Evolutionary conservation across 805 yeast species (phyloP).

Genomic region (Candida vartiovaarae): DNA sequence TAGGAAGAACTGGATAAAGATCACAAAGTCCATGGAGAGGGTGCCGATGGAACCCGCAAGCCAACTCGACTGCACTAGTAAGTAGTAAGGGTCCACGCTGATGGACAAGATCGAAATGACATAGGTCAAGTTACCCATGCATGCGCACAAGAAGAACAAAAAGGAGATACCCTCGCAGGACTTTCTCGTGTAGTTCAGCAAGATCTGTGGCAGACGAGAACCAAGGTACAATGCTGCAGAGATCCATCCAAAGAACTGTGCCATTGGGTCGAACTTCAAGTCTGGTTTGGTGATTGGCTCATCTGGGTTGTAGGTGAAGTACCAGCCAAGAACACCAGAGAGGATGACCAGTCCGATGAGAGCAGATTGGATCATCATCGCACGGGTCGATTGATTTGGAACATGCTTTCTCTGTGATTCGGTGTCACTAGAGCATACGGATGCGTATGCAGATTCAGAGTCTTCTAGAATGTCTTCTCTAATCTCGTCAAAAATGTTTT

Average conservation of each 20-base stretch:
- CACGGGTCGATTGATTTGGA: conserved; percentile 13
- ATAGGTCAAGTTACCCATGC: conserved; percentile 87
- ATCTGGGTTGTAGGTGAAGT: conserved; percentile 47
- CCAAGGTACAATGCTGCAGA: conserved; percentile 76
- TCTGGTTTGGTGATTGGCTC: conserved; percentile 30
- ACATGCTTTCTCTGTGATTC: conserved; percentile 4
- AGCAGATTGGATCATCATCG: conserved; percentile 23
- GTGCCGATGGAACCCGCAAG: conserved; percentile 89
- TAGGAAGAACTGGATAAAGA: conserved; percentile 78
- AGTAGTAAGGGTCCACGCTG: conserved; percentile 60
- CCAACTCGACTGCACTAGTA: conserved; percentile 87
- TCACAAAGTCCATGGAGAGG: conserved; percentile 70
- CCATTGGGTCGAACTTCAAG: conserved; percentile 62
- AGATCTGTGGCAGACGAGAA: conserved; percentile 87
- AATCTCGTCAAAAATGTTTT: conserved; percentile 61
- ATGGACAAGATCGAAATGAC: conserved; percentile 79
- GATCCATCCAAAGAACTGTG: conserved; percentile 79
- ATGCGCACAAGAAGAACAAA: conserved; percentile 89
- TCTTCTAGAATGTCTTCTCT: conserved; percentile 34
- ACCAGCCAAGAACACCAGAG: conserved; percentile 88
- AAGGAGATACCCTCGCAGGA: conserved; percentile 94
- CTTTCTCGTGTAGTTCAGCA: conserved; percentile 77
- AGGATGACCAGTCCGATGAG: conserved; percentile 63
- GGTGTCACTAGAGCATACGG: conserved; percentile 4
- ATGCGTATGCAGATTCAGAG: conserved; percentile 9